phyloP scores from a whole-genome alignment of 495 filamentous ascomycete genomes.

The Extremus antarcticus region DNA sequence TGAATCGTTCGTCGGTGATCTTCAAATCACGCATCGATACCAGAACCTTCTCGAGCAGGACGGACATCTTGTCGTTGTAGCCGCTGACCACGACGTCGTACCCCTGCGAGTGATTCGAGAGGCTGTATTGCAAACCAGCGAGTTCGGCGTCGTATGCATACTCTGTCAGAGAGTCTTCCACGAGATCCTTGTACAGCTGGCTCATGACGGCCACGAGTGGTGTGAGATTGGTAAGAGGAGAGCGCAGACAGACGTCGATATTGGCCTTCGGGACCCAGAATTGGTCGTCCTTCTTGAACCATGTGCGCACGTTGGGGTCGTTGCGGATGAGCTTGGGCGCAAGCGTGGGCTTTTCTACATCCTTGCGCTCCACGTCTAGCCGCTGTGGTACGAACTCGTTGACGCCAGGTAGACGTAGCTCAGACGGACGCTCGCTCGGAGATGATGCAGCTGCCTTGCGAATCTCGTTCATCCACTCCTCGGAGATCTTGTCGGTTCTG shows the following conservation, averaged over 20 bases:
- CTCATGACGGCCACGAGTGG: constrained; percentile 68
- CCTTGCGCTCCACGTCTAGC: constrained; percentile 89
- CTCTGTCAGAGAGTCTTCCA: constrained; percentile 80
- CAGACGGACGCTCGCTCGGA: constrained; percentile 47
- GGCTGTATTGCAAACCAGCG: constrained; percentile 75
- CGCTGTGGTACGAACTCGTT: constrained; percentile 96
- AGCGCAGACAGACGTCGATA: constrained; percentile 67
- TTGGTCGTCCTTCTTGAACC: constrained; percentile 97
- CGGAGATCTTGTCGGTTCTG: constrained; percentile 67
- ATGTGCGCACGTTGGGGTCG: constrained; percentile 71
- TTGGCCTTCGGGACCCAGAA: constrained; percentile 98
- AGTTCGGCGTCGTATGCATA: constrained; percentile 97
- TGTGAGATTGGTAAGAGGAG: constrained; percentile 63
- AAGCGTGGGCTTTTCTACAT: constrained; percentile 59
- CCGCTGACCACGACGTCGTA: constrained; percentile 72
- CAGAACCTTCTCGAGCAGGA: constrained; percentile 84
- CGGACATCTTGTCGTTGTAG: constrained; percentile 92
- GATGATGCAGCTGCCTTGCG: constrained; percentile 48
- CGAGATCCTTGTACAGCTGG: constrained; percentile 73
- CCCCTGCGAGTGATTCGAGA: constrained; percentile 58
- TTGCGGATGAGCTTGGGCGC: constrained; percentile 79
- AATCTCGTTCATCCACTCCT: constrained; percentile 61
- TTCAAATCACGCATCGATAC: constrained; percentile 75
- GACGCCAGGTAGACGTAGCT: constrained; percentile 77
- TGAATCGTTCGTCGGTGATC: constrained; percentile 72